Evolutionary conservation across 2,329 filamentous ascomycete species (phyloP).

Genomic region (Acarospora socialis): DNA sequence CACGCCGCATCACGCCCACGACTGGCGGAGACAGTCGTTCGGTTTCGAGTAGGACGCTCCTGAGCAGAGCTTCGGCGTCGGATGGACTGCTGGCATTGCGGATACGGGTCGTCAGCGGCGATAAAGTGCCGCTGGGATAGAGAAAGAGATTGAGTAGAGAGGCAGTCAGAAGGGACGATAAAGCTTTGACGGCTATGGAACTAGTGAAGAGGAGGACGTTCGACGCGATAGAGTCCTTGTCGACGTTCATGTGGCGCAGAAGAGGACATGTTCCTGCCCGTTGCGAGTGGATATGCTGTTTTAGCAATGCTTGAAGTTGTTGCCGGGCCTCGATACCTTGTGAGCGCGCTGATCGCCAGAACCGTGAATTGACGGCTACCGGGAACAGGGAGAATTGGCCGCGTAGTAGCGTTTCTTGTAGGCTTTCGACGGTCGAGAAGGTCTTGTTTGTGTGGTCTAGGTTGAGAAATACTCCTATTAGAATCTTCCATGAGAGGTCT

Average conservation of each 20-base stretch:
- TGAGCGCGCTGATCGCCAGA: conserved; percentile 17
- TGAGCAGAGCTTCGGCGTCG: conserved; percentile 1
- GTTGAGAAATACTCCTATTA: conserved; percentile 14
- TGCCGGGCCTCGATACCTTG: conserved; percentile 14
- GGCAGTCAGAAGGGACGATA: conserved; percentile 15
- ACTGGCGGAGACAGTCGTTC: conserved; percentile 15
- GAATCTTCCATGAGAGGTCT: conserved; percentile 15
- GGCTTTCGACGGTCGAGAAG: conserved; percentile 8
- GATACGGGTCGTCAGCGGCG: background rate
- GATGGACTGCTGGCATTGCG: background rate
- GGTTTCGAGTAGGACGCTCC: conserved; percentile 12
- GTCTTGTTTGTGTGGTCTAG: conserved; percentile 4
- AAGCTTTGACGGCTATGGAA: conserved; percentile 15
- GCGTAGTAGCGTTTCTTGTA: conserved; percentile 17
- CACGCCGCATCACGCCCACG: conserved; percentile 15
- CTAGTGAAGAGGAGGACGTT: conserved; percentile 16
- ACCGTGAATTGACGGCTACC: conserved; percentile 13
- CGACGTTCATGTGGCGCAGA: background rate
- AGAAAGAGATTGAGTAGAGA: conserved; percentile 14
- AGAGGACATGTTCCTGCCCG: too few species aligned
- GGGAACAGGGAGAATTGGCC: conserved; percentile 19
- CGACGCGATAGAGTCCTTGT: conserved; percentile 12
- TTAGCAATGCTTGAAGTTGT: conserved; percentile 9
- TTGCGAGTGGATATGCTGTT: background rate
- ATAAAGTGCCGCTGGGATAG: background rate